Evolutionary conservation across 805 yeast genomes (phyloP), one percentile per base, ranked within the genome.

Genomic region (Cyberlindnera lachancei): DNA sequence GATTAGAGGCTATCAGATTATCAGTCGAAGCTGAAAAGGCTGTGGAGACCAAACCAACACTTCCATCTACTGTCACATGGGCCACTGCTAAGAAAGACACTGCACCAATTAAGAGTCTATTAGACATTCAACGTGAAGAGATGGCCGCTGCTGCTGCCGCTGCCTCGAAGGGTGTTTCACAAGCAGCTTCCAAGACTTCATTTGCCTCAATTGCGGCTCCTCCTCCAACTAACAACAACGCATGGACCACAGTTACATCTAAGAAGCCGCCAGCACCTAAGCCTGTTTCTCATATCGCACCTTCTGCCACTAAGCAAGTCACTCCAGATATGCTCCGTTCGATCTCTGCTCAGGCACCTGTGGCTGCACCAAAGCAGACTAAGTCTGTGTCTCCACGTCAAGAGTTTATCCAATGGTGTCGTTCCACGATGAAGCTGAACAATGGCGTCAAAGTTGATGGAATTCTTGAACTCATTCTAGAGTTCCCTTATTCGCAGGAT

Each of bases 381-480:
- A 40, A 32, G 27, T 14, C 35, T 6, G 52, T 53, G 15, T 63
- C 71, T 14, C 61, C 66, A 10, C 68, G 75, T 23, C 75, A 76
- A 52, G 84, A 78, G 37, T 79, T 82, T 40, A 56, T 82, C 40
- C 55, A 64, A 15, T 82, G 94, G 94, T 79, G 86, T 39, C 72
- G 84, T 46, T 53, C 73, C 4, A 73, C 78, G 41, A 64, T 82
- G 67, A 64, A 66, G 34, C 64, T 90, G 53, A 79, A 84, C 52
- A 70, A 78, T 8, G 79, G 84, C 13, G 87, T 88, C 25, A 78
- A 86, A 25, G 69, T 68, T 29, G 83, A 79, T 41, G 95, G 83
- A 52, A 75, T 92, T 25, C 63, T 90, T 30, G 78, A 81, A 35
- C 78, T 92, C 52, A 69, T 92, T 47, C 63, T 88, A 40, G 78